Evolutionary conservation across 1,284 basidiomycete species (phyloP).

Genomic region (Sphaerobolus stellatus): DNA sequence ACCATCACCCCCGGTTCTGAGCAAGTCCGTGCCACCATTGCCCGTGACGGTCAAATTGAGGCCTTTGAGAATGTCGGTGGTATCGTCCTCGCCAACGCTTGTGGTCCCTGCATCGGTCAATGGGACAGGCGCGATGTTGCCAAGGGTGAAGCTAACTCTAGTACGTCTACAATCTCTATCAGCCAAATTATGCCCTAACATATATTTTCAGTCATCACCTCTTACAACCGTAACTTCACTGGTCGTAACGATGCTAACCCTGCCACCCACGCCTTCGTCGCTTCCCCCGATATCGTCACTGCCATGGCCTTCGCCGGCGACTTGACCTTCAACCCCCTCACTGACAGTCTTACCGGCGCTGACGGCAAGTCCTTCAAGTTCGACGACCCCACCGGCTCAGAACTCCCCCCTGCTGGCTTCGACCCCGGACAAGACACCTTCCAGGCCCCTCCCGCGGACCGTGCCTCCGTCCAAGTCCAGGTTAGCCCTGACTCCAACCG

Average conservation of each 20-base stretch:
- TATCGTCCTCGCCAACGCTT: conserved; percentile 96
- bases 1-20: conserved; percentile 98
- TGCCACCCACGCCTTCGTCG: conserved; percentile 97
- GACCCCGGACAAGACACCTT: conserved; percentile 97
- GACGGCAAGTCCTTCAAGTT: conserved; percentile 99
- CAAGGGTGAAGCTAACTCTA: conserved; percentile 97
- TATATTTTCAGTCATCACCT: conserved; percentile 77
- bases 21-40: conserved; percentile 97
- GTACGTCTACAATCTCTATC: conserved; percentile 43
- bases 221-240: conserved; percentile 99
- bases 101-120: conserved; percentile 98
- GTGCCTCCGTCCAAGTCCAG: conserved; percentile 80
- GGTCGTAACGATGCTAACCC: conserved; percentile 99
- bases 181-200: conserved; percentile 4
- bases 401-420: conserved; percentile 93
- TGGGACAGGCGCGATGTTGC: conserved; percentile 97
- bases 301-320: conserved; percentile 94
- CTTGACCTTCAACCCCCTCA: conserved; percentile 96
- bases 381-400: conserved; percentile 83
- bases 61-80: conserved; percentile 88
- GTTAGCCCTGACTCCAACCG: conserved; percentile 90
- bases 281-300: conserved; percentile 97
- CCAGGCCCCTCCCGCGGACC: conserved; percentile 91
- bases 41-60: conserved; percentile 91
- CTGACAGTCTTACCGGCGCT: conserved; percentile 83